A percentile compares a stretch with the other conserved stretches of the same genome.
phyloP scores from a whole-genome alignment of 352 stramenopile genomes.

The Elongisporangium senticosum region DNA sequence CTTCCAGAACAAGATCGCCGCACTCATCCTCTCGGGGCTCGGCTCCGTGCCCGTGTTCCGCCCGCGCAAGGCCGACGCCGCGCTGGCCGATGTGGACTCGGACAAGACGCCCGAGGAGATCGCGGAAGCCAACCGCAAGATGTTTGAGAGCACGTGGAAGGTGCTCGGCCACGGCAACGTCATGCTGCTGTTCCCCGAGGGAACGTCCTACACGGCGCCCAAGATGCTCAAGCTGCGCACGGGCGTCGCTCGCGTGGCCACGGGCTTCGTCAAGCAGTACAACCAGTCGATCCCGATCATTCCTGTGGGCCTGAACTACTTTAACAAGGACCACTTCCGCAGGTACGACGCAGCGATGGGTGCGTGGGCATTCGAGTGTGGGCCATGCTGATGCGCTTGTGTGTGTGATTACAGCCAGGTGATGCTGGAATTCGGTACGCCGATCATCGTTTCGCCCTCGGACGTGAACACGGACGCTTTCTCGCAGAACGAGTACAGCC shows the following conservation, averaged over 20 bases:
- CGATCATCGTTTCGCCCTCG: slow-evolving; percentile 36
- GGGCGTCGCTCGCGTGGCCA: slow-evolving; percentile 65
- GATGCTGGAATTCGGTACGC: slow-evolving; percentile 64
- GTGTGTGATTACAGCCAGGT: slow-evolving; percentile 30
- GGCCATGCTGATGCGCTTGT: background rate
- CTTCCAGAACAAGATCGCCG: slow-evolving; percentile 47
- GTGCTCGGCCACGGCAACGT: slow-evolving; percentile 53
- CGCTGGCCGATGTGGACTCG: slow-evolving; percentile 58
- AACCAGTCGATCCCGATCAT: slow-evolving; percentile 66
- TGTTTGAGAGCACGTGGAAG: slow-evolving; percentile 74
- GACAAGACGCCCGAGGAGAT: slow-evolving; percentile 58
- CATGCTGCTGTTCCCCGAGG: slow-evolving; percentile 77
- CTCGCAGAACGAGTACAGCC: slow-evolving; percentile 19
- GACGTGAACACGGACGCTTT: slow-evolving; percentile 30
- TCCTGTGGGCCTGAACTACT: slow-evolving; percentile 71
- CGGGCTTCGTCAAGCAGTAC: slow-evolving; percentile 64
- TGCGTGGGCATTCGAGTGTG: background rate
- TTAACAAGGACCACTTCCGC: slow-evolving; percentile 80
- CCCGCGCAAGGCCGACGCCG: slow-evolving; percentile 31
- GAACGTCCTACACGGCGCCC: slow-evolving; percentile 72
- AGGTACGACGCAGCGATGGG: slow-evolving; percentile 11
- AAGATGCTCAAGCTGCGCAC: slow-evolving; percentile 77
- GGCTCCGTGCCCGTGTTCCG: slow-evolving; percentile 67
- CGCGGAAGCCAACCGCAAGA: slow-evolving; percentile 46
- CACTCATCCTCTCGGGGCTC: slow-evolving; percentile 37